Evolutionary conservation across 1,284 basidiomycete species (phyloP).

Genomic region (Heliocybe sulcata): DNA sequence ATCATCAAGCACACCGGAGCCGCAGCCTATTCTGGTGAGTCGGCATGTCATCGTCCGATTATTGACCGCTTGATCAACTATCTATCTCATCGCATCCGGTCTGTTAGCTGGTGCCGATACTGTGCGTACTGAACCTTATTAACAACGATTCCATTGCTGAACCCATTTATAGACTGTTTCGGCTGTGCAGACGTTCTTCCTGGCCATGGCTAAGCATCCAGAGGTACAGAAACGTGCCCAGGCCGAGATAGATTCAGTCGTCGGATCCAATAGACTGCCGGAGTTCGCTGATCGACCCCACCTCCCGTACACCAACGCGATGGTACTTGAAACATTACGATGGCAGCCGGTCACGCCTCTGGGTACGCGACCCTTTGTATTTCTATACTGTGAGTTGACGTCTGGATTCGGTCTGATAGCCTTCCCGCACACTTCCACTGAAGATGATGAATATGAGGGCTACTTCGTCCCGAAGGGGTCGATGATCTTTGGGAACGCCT

Average conservation of each 20-base stretch:
- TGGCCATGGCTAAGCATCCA: conserved; percentile 37
- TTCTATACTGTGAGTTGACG: conserved; percentile 6
- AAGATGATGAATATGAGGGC: conserved; percentile 26
- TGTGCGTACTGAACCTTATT: conserved; percentile 5
- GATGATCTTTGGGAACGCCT: conserved; percentile 23
- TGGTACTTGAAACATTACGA: conserved; percentile 35
- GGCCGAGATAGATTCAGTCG: conserved; percentile 34
- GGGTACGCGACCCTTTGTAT: conserved; percentile 16
- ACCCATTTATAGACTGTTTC: conserved; percentile 26
- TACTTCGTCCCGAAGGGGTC: conserved; percentile 25
- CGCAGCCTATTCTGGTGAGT: not conserved
- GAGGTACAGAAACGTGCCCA: conserved; percentile 34
- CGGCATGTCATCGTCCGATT: not conserved
- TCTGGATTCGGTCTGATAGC: conserved; percentile 13
- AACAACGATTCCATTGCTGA: not conserved
- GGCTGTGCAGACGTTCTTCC: conserved; percentile 29
- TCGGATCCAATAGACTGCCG: conserved; percentile 32
- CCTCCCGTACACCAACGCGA: conserved; percentile 38
- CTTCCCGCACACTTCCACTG: conserved; percentile 18
- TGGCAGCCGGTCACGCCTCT: conserved; percentile 25
- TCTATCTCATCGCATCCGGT: not conserved
- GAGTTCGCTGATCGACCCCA: conserved; percentile 31
- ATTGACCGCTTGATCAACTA: not conserved
- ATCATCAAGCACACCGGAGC: not conserved
- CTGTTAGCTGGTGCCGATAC: conserved; percentile 20